A percentile compares a stretch with the other conserved stretches of the same genome.
Conservation (phyloP, 441 rosid genomes). For the Breynia disticha region DNA sequence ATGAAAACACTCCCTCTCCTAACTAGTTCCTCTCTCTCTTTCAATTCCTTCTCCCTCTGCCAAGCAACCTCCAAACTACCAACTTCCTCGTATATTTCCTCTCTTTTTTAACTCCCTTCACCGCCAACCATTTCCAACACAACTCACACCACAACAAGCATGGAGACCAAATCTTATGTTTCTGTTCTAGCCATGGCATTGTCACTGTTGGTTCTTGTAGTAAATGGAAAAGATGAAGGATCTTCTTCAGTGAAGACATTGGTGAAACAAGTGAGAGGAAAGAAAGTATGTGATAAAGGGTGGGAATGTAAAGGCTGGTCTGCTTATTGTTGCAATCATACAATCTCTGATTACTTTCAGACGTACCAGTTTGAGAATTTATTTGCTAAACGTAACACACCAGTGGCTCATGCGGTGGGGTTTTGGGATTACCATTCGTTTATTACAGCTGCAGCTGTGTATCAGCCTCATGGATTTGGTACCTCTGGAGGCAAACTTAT, state of each 20-base stretch:
- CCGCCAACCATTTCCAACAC: slow-evolving; percentile 6
- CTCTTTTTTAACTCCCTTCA: slow-evolving; percentile 2
- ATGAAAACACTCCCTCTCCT: slow-evolving; percentile 41
- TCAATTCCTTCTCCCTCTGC: slow-evolving; percentile 32
- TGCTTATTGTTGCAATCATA: slow-evolving; percentile 57
- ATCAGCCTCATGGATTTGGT: slow-evolving; percentile 80
- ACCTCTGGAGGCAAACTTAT: slow-evolving; percentile 52
- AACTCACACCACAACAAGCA: slow-evolving; percentile 2
- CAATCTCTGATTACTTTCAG: slow-evolving; percentile 69
- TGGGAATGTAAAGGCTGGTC: slow-evolving; percentile 85
- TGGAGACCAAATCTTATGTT: slow-evolving; percentile 21
- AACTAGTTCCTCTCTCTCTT: slow-evolving; percentile 29
- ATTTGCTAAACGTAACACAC: slow-evolving; percentile 65
- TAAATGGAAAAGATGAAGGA: slow-evolving; percentile 20
- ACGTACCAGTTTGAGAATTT: slow-evolving; percentile 81
- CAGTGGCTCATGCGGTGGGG: slow-evolving; percentile 84
- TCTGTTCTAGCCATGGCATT: slow-evolving; percentile 12
- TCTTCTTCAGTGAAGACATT: slow-evolving; percentile 28
- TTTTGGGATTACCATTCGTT: slow-evolving; percentile 89
- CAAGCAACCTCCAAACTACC: slow-evolving; percentile 6
- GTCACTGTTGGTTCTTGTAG: slow-evolving; percentile 15
- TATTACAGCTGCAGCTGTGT: slow-evolving; percentile 54
- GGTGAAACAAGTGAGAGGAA: slow-evolving; percentile 67
- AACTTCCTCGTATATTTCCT: slow-evolving; percentile 12
- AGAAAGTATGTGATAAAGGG: slow-evolving; percentile 65